A percentile compares a stretch with the other conserved stretches of the same genome.
phyloP scores from a whole-genome alignment of 176 grass and related monocot species.

The Thinopyrum elongatum region DNA sequence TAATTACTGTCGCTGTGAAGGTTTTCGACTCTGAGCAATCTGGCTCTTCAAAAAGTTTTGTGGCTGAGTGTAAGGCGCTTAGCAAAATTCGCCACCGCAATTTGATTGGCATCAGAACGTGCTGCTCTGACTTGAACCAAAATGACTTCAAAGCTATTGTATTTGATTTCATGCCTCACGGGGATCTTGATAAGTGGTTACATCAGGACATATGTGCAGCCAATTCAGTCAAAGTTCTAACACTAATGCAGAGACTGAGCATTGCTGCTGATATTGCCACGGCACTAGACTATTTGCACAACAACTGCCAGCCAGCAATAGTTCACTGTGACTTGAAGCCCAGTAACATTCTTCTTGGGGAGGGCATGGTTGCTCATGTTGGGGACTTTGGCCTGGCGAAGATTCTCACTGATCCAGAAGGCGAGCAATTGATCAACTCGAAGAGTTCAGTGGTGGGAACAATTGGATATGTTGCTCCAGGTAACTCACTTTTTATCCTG shows the following conservation, averaged over 20 bases:
- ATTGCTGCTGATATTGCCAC: constrained; percentile 34
- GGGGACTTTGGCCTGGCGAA: constrained; percentile 42
- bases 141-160: constrained; percentile 49
- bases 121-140: constrained; percentile 21
- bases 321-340: constrained; percentile 51
- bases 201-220: not conserved
- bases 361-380: constrained; percentile 34
- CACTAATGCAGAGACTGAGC: not conserved
- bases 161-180: constrained; percentile 45
- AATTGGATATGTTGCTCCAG: constrained; percentile 58
- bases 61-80: constrained; percentile 29
- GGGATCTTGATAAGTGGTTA: constrained; percentile 33
- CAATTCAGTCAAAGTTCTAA: not conserved
- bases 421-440: constrained; percentile 11
- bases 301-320: not conserved
- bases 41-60: constrained; percentile 35
- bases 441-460: constrained; percentile 31
- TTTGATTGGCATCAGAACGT: constrained; percentile 34
- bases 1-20: constrained; percentile 26
- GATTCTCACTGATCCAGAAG: constrained; percentile 15
- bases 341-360: constrained; percentile 38
- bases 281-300: constrained; percentile 46
- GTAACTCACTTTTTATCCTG: constrained; percentile 1
- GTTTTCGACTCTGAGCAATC: constrained; percentile 27
- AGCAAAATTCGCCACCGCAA: constrained; percentile 44